Evolutionary conservation across 768 basidiomycete species (phyloP).

Genomic region (Cyathus striatus): DNA sequence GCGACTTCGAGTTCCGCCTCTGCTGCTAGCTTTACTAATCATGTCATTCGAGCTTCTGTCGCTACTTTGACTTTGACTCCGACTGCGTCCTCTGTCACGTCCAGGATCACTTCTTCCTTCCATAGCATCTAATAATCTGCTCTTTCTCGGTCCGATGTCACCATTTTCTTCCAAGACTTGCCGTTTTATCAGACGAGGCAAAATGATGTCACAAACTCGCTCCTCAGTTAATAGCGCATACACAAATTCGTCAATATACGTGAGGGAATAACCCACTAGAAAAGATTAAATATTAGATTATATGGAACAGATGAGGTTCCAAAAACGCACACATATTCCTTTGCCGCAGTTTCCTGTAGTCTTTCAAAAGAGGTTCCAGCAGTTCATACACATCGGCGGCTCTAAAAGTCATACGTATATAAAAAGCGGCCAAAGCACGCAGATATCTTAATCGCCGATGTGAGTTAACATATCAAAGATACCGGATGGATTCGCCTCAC

Average conservation of each 20-base stretch:
- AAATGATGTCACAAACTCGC: slow-evolving; percentile 92
- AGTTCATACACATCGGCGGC: slow-evolving; percentile 89
- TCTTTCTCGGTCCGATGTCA: slow-evolving; percentile 81
- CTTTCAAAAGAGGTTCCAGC: slow-evolving; percentile 90
- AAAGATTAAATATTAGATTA: background rate
- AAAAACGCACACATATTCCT: slow-evolving; percentile 66
- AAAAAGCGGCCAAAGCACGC: slow-evolving; percentile 88
- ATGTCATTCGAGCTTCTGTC: slow-evolving; percentile 19
- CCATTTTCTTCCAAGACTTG: slow-evolving; percentile 88
- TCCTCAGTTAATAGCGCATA: slow-evolving; percentile 83
- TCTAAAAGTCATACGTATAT: slow-evolving; percentile 91
- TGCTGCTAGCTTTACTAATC: slow-evolving; percentile 23
- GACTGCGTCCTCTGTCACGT: slow-evolving; percentile 28
- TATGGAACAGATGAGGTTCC: background rate
- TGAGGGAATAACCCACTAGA: slow-evolving; percentile 79
- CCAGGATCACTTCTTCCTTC: slow-evolving; percentile 62
- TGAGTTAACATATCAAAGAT: slow-evolving; percentile 1
- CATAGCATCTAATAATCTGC: slow-evolving; percentile 84
- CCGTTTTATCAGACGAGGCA: slow-evolving; percentile 85
- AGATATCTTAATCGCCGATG: slow-evolving; percentile 63
- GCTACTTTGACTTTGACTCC: slow-evolving; percentile 24
- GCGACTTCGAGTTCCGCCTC: slow-evolving; percentile 25
- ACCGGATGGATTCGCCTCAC: slow-evolving; percentile 40
- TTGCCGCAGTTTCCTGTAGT: slow-evolving; percentile 84
- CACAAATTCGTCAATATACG: slow-evolving; percentile 90